Conservation (phyloP, 2,329 filamentous ascomycete genomes). For the Claviceps capensis region DNA sequence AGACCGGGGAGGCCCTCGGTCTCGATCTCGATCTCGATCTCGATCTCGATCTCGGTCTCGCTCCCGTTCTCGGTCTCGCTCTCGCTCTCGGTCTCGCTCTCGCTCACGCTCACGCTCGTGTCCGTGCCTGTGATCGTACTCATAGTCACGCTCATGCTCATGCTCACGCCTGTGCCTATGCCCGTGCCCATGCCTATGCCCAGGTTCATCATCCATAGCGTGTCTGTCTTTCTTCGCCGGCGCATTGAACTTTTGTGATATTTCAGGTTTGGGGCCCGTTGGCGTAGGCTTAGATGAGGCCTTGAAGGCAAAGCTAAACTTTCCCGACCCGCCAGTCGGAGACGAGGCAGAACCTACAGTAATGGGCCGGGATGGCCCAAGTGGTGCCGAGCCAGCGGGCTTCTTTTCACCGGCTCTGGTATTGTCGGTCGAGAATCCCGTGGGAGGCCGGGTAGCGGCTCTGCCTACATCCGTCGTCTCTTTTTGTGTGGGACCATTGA, state of each 20-base stretch:
- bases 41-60: background rate
- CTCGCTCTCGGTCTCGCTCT: background rate
- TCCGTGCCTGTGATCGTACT: background rate
- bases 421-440: background rate
- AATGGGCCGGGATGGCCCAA: background rate
- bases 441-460: background rate
- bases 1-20: conserved; percentile 34
- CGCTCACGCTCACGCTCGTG: background rate
- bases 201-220: conserved; percentile 12
- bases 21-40: conserved; percentile 2
- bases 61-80: background rate
- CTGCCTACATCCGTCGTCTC: background rate
- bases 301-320: conserved; percentile 93
- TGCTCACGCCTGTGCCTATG: background rate
- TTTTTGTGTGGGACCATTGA: background rate
- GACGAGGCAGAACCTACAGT: conserved; percentile 33
- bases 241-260: conserved; percentile 54
- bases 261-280: conserved; percentile 48
- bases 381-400: conserved; percentile 1
- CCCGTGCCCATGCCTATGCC: background rate
- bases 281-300: conserved; percentile 46
- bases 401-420: conserved; percentile 2
- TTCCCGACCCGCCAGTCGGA: conserved; percentile 38
- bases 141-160: conserved; percentile 7
- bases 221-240: conserved; percentile 30